Evolutionary conservation across 2,329 filamentous ascomycete genomes (phyloP).

Genomic region (Hymenoscyphus repandus): DNA sequence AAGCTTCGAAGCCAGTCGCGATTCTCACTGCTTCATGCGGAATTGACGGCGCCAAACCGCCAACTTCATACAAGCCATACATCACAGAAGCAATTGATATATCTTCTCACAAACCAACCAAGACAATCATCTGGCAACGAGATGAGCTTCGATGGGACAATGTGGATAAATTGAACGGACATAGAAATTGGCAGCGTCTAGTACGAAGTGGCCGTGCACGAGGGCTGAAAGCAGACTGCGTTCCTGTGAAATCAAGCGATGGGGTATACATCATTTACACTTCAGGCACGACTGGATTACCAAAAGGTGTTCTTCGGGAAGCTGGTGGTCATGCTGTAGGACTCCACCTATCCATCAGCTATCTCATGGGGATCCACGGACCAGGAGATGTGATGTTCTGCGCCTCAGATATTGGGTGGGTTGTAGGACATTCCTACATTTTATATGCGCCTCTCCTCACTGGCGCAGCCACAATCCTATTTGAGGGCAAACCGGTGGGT

Average conservation of each 20-base stretch:
- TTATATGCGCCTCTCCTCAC: conserved; percentile 81
- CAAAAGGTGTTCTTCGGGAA: conserved; percentile 78
- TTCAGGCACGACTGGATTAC: conserved; percentile 73
- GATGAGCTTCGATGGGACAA: conserved; percentile 70
- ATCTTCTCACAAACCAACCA: conserved; percentile 64
- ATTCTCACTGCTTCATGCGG: conserved; percentile 89
- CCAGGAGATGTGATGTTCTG: conserved; percentile 71
- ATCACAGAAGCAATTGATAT: conserved; percentile 67
- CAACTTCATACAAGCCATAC: conserved; percentile 70
- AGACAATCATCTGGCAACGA: conserved; percentile 79
- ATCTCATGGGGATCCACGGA: conserved; percentile 76
- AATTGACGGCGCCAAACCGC: conserved; percentile 79
- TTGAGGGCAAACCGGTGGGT: conserved; percentile 90
- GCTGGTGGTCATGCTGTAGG: conserved; percentile 85
- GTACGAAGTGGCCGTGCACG: conserved; percentile 65
- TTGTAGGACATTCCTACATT: conserved; percentile 82
- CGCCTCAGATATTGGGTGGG: conserved; percentile 88
- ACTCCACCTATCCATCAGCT: conserved; percentile 73
- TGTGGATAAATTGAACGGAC: conserved; percentile 58
- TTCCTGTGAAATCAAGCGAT: conserved; percentile 73
- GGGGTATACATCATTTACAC: conserved; percentile 90
- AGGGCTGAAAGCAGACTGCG: conserved; percentile 64
- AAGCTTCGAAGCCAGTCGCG: conserved; percentile 68
- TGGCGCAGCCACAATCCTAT: conserved; percentile 81
- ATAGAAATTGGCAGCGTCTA: conserved; percentile 75